Evolutionary conservation across 2,329 filamentous ascomycete genomes (phyloP).

Genomic region (Alternaria sp.): DNA sequence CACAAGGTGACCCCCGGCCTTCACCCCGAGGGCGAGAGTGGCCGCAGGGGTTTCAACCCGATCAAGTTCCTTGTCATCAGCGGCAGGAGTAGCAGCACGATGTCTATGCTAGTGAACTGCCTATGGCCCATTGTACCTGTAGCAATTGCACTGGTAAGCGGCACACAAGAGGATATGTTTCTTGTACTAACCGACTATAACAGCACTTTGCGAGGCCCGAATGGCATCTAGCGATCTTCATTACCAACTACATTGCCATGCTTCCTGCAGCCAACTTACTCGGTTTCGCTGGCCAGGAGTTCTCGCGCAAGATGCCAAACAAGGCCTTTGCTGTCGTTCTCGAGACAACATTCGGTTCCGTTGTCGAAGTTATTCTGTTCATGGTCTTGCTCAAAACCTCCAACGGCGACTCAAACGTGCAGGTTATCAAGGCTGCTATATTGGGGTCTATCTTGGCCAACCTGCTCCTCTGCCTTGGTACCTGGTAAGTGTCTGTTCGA

Average conservation of each 20-base stretch:
- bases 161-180: not conserved
- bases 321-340: conserved; percentile 71
- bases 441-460: conserved; percentile 84
- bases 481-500: conserved; percentile 56
- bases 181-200: conserved; percentile 5
- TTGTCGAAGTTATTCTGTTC: conserved; percentile 84
- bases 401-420: conserved; percentile 52
- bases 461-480: conserved; percentile 77
- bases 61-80: conserved; percentile 68
- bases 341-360: conserved; percentile 68
- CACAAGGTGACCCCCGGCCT: conserved; percentile 53
- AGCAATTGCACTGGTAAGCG: conserved; percentile 67
- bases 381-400: conserved; percentile 71
- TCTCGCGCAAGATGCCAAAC: conserved; percentile 72
- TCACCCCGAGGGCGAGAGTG: conserved; percentile 68
- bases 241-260: conserved; percentile 77
- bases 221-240: conserved; percentile 69
- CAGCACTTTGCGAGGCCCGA: conserved; percentile 61
- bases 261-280: conserved; percentile 77
- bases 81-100: conserved; percentile 67
- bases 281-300: conserved; percentile 74
- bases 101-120: conserved; percentile 71
- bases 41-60: conserved; percentile 69
- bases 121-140: conserved; percentile 78
- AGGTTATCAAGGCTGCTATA: conserved; percentile 84